Percentiles rank a stretch among this genome's conserved stretches.
Evolutionary conservation across 106 monocot species (phyloP).

Genomic region (Apostasia shenzhenica): DNA sequence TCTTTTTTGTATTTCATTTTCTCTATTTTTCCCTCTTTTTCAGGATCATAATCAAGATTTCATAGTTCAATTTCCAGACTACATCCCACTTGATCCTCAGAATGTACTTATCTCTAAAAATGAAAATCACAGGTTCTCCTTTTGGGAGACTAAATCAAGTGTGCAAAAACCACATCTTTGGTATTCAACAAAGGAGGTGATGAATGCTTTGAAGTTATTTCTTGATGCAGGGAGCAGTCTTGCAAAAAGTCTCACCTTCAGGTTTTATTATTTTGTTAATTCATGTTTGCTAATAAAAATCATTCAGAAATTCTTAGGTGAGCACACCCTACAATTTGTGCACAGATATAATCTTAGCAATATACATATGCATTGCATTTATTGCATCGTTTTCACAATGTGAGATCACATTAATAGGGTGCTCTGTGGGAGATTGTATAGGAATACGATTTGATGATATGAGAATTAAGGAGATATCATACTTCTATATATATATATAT

Average conservation of each 20-base stretch:
- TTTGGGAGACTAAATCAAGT: conserved; percentile 41
- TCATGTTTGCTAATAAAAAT: not conserved
- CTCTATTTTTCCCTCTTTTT: not conserved
- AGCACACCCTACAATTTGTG: not conserved
- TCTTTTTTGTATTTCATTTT: not conserved
- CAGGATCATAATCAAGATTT: conserved; percentile 94
- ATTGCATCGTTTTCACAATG: too few relatives aligned
- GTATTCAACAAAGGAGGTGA: conserved; percentile 84
- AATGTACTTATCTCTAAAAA: conserved; percentile 14
- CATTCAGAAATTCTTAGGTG: not conserved
- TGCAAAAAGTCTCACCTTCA: conserved; percentile 58
- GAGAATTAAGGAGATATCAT: too few relatives aligned
- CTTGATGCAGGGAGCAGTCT: conserved; percentile 57
- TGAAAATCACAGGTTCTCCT: conserved; percentile 38
- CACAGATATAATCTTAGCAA: too few relatives aligned
- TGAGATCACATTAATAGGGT: too few relatives aligned
- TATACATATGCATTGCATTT: not conserved
- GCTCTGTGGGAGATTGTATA: too few relatives aligned
- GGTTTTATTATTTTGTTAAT: conserved; percentile 24
- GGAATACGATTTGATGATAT: too few relatives aligned
- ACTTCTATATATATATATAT: too few relatives aligned
- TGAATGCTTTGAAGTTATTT: conserved; percentile 69
- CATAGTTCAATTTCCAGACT: conserved; percentile 84
- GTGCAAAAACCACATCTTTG: conserved; percentile 75
- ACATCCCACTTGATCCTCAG: conserved; percentile 25